Evolutionary conservation across 176 grass and related monocot species (phyloP), one percentile per base, ranked within the genome.

Genomic region (Rhynchospora breviuscula): DNA sequence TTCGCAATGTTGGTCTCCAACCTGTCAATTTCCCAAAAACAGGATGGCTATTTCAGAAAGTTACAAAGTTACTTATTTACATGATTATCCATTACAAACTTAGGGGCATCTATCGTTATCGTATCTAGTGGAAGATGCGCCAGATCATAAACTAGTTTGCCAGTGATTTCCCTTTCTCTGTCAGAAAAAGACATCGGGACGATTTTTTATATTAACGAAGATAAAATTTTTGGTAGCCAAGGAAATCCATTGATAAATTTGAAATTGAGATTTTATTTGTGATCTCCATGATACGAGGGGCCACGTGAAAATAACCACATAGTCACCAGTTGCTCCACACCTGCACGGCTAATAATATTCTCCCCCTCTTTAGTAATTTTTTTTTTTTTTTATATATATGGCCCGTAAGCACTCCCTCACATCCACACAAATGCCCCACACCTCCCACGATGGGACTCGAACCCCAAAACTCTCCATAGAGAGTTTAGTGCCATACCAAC

Each of bases 61-160:
- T 17, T 10, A 5, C 35, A 40, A 40, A 40, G 35, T 40, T 40
- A 40, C 4, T 40, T 40, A 40, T 2, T 40, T 40, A 40, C 35
- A 40, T 40, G 35, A 40, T 9, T 9, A 22, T 31, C 14, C 59
- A n/a, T n/a, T n/a, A 21, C 59, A 61, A 61, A 0, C 59, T 61
- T 61, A 0, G 14, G 29, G 31, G 26, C 67, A 44, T 70, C 9
- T 43, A 10, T 17, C 3, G 43, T 63, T 43, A 10, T 17, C 26
- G 26, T 29, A 45, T 69, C 31, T 6, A 40, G 33, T 7, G 33
- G 14, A n/a, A 69, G 68, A 72, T 72, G 21, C 44, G 68, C 18
- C 6, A 48, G 44, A 72, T 72, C 68, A 48, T 22, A 81, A 81
- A 81, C 78, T 63, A 63, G 78, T 33, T 21, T 44, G 57, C 15